Percentiles rank a stretch among this genome's conserved stretches.
Evolutionary conservation across 345 rosid genomes (phyloP).

Genomic region (Euclidium syriacum): DNA sequence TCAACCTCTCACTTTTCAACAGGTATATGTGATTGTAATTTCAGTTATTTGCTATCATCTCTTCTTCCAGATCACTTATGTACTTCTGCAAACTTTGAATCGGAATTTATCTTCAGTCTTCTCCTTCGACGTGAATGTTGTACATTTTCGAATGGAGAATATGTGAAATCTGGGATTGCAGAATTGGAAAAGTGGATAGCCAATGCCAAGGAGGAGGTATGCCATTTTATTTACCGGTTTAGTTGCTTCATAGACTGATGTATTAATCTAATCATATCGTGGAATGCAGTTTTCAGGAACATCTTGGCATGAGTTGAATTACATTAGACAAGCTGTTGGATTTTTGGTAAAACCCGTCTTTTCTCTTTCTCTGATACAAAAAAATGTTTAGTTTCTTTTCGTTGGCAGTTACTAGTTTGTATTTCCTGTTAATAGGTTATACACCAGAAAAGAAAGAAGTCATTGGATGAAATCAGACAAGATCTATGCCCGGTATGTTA

Average conservation of each 20-base stretch:
- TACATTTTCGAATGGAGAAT: constrained; percentile 97
- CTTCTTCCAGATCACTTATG: background rate
- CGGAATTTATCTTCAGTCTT: constrained; percentile 49
- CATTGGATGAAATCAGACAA: constrained; percentile 79
- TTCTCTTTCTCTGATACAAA: constrained; percentile 11
- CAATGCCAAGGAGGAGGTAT: constrained; percentile 79
- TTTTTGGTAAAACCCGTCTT: constrained; percentile 61
- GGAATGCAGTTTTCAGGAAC: constrained; percentile 83
- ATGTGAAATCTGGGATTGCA: constrained; percentile 91
- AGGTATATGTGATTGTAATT: constrained; percentile 42
- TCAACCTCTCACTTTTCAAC: constrained; percentile 92
- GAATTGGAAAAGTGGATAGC: constrained; percentile 97
- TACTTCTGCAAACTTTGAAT: constrained; percentile 4
- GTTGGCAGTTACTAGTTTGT: background rate
- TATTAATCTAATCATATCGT: constrained; percentile 28
- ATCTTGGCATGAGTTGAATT: constrained; percentile 95
- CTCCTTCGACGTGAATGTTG: constrained; percentile 95
- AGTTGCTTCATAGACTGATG: constrained; percentile 11
- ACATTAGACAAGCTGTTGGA: constrained; percentile 97
- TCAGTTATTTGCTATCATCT: background rate
- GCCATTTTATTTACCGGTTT: background rate
- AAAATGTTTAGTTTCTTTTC: background rate
- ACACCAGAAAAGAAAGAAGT: constrained; percentile 94
- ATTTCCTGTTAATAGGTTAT: constrained; percentile 52
- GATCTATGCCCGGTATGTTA: constrained; percentile 85